Percentiles rank a stretch among this genome's conserved stretches.
Evolutionary conservation across 73 alveolate species (phyloP).

Genomic region (Tetrahymena elliotti): DNA sequence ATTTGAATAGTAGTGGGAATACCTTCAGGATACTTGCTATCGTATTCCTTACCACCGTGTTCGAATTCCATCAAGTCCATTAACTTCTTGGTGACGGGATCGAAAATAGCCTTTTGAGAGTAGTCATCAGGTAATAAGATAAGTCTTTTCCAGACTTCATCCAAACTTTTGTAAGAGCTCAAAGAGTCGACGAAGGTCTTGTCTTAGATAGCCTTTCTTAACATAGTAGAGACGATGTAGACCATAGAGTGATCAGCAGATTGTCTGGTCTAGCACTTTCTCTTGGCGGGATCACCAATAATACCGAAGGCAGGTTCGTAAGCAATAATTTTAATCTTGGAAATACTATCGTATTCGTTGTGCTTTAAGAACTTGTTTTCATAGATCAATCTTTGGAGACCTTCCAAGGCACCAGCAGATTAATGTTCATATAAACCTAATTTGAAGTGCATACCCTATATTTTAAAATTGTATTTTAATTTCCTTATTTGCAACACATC

Average conservation of each 20-base stretch:
- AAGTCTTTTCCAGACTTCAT: slow-evolving; percentile 63
- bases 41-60: slow-evolving; percentile 79
- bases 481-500: background rate
- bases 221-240: slow-evolving; percentile 54
- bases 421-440: slow-evolving; percentile 93
- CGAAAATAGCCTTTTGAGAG: slow-evolving; percentile 43
- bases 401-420: slow-evolving; percentile 94
- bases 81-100: slow-evolving; percentile 43
- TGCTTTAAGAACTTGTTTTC: slow-evolving; percentile 23
- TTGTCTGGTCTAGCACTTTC: slow-evolving; percentile 71
- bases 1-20: slow-evolving; percentile 66
- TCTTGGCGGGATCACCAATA: slow-evolving; percentile 93
- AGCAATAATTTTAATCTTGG: slow-evolving; percentile 69
- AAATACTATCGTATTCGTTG: slow-evolving; percentile 56
- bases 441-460: slow-evolving; percentile 88
- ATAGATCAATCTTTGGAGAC: slow-evolving; percentile 32
- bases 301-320: slow-evolving; percentile 95
- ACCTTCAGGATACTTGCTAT: slow-evolving; percentile 75
- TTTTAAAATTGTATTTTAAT: background rate
- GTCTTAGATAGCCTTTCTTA: slow-evolving; percentile 65
- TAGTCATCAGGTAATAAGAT: slow-evolving; percentile 77
- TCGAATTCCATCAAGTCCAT: slow-evolving; percentile 53
- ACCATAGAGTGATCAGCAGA: slow-evolving; percentile 92
- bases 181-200: slow-evolving; percentile 8
- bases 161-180: slow-evolving; percentile 16